Evolutionary conservation across 2,329 filamentous ascomycete genomes (phyloP), one percentile per base, ranked within the genome.

Genomic region (Venturia carpophila): DNA sequence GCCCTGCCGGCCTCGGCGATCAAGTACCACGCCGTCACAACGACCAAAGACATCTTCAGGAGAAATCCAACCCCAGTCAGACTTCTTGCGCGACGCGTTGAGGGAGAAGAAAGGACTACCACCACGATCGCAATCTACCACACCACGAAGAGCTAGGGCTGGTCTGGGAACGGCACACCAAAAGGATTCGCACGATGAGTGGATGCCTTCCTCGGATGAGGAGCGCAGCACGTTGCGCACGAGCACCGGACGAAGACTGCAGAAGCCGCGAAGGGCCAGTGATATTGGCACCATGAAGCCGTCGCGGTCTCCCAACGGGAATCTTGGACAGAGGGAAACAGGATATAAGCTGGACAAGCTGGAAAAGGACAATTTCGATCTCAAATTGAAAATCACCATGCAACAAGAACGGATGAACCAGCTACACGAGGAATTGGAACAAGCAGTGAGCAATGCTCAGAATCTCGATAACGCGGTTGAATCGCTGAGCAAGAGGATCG

Each of bases 351-450:
- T 66, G 49, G 65, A 66, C 49, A 66, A 65, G 34, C 37, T 66
- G 49, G n/a, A 52, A 27, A 66, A 65, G 55, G 63, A 66, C 47
- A 66, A 66, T 39, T 66, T 47, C n/a, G 62, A 66, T 45, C 62
- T 66, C 34, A 66, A 66, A 49, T 55, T 58, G 27, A 64, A 63
- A 9, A 65, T 66, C 21, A 49, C 49, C 9, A 41, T 66, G 30
- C 62, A 60, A 37, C 41, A 66, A n/a, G 63, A 66, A 15, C 61
- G 61, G 19, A 41, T 49, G 24, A 64, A 55, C 10, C 52, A 66
- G 42, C 61, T 66, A 19, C 34, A 63, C 39, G 45, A 56, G 3
- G 47, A 66, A 39, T 52, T 66, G 61, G 62, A 66, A 24, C 21
- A 65, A 37, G 65, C 65, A 24, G 39, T 43, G 1, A 34, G 24